Evolutionary conservation across 495 filamentous ascomycete genomes (phyloP).

Genomic region (Pseudomonodictys pantanalensis): DNA sequence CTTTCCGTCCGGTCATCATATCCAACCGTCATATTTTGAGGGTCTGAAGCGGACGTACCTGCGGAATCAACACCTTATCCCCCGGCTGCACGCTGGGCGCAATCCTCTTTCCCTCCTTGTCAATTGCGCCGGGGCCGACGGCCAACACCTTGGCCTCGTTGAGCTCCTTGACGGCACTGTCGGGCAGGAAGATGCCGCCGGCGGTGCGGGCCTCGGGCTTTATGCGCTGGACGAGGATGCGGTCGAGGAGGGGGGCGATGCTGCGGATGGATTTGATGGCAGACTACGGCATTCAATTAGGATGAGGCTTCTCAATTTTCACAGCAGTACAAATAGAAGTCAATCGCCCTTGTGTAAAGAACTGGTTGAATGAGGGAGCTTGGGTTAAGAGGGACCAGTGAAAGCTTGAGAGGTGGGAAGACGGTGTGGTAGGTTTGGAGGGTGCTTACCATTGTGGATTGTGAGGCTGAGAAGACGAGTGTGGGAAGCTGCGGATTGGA

Average conservation of each 20-base stretch:
- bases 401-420: no score
- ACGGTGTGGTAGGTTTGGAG: no score
- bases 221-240: constrained; percentile 95
- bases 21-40: constrained; percentile 1
- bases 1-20: constrained; percentile 5
- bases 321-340: no score
- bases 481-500: not conserved
- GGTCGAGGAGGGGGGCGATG: constrained; percentile 95
- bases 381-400: no score
- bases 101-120: constrained; percentile 83
- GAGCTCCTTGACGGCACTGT: constrained; percentile 95
- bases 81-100: constrained; percentile 75
- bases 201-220: constrained; percentile 97
- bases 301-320: not conserved
- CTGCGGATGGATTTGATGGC: constrained; percentile 93
- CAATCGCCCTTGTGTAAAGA: no score
- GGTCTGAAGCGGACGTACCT: constrained; percentile 58
- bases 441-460: no score
- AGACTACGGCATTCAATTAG: constrained; percentile 20
- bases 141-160: constrained; percentile 96
- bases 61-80: constrained; percentile 94
- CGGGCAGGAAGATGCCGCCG: constrained; percentile 93
- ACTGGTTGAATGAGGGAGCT: no score
- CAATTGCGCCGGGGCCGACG: constrained; percentile 82
- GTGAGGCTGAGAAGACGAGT: no score